Percentiles rank a stretch among this genome's conserved stretches.
Evolutionary conservation across 305 asterid genomes (phyloP).

Genomic region (Fraxinus albicans): DNA sequence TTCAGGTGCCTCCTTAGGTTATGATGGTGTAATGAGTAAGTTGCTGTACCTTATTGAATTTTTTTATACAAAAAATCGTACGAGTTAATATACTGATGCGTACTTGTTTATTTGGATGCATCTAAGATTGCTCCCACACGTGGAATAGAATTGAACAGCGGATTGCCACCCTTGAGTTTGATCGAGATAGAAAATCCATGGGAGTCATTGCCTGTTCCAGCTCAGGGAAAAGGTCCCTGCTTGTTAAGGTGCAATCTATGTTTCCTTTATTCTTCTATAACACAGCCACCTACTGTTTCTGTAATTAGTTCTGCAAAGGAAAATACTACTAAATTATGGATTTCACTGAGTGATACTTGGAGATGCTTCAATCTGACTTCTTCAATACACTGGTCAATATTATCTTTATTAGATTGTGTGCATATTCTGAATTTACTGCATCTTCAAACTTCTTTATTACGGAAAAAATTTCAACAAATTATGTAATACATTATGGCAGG

Average conservation of each 20-base stretch:
- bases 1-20: conserved; percentile 45
- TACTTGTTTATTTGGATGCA: conserved; percentile 9
- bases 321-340: neutral
- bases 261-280: neutral
- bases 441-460: neutral
- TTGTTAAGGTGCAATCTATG: conserved; percentile 66
- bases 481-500: conserved; percentile 39
- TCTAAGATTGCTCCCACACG: conserved; percentile 59
- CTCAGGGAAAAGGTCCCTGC: conserved; percentile 58
- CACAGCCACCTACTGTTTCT: neutral
- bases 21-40: conserved; percentile 69
- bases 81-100: conserved; percentile 25
- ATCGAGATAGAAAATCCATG: conserved; percentile 93
- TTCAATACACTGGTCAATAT: neutral
- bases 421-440: neutral
- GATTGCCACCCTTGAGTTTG: conserved; percentile 94
- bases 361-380: conserved; percentile 2
- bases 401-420: neutral
- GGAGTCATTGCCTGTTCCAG: conserved; percentile 70
- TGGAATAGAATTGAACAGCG: conserved; percentile 79
- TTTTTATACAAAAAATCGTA: conserved; percentile 6
- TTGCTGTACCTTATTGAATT: neutral
- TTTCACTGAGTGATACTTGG: neutral
- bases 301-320: neutral
- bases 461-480: neutral